Conservation (phyloP, 2,329 filamentous ascomycete genomes). For the Penicillium psychrosexuale region DNA sequence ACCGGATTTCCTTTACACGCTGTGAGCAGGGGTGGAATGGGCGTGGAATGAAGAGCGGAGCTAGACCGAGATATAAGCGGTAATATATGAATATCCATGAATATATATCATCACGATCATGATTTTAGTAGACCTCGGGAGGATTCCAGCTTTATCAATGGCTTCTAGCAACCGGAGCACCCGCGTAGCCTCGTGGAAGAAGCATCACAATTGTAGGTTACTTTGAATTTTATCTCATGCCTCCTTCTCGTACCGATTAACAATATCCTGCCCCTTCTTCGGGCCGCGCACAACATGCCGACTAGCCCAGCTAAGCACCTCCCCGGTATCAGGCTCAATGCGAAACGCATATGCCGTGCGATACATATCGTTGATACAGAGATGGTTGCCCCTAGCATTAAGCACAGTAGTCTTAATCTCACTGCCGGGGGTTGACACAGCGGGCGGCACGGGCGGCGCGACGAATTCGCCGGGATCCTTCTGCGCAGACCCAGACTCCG, state of each 20-base stretch:
- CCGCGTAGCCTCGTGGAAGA: neutral
- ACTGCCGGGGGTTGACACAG: neutral
- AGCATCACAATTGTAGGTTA: neutral
- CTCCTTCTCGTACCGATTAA: conserved; percentile 36
- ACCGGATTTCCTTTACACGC: conserved; percentile 68
- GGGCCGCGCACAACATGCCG: conserved; percentile 46
- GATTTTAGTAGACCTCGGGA: neutral
- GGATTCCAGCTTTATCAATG: neutral
- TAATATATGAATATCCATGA: neutral
- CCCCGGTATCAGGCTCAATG: conserved; percentile 28
- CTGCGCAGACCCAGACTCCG: neutral
- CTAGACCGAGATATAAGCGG: neutral
- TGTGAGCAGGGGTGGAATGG: conserved; percentile 18
- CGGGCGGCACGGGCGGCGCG: conserved; percentile 25
- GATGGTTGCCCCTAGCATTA: conserved; percentile 41
- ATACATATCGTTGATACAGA: conserved; percentile 49
- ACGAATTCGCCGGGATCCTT: conserved; percentile 19
- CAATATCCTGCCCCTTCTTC: conserved; percentile 46
- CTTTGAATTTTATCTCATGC: conserved; percentile 2
- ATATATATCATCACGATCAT: neutral
- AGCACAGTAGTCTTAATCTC: conserved; percentile 32
- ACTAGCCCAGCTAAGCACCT: conserved; percentile 43
- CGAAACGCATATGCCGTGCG: conserved; percentile 45
- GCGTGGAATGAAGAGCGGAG: neutral
- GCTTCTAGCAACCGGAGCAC: neutral